A percentile compares a stretch with the other conserved stretches of the same genome.
Conservation (phyloP, 2,329 filamentous ascomycete genomes). For the Fusarium dimerum region DNA sequence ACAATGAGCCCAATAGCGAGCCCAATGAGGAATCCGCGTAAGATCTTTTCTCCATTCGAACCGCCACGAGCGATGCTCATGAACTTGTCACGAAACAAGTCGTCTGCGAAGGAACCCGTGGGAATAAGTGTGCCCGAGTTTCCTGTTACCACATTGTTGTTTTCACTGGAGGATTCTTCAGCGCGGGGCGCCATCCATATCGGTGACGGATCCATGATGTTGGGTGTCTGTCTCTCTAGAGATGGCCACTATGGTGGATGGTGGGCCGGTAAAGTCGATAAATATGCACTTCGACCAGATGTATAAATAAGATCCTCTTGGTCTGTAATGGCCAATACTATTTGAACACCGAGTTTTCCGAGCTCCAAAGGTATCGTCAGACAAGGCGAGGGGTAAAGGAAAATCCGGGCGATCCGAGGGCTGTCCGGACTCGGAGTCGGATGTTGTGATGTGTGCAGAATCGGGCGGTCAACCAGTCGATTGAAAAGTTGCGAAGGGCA, state of each 20-base stretch:
- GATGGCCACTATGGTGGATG: background rate
- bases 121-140: slow-evolving; percentile 11
- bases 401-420: slow-evolving; percentile 24
- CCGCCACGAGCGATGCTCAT: slow-evolving; percentile 31
- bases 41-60: slow-evolving; percentile 34
- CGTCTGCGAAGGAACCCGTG: slow-evolving; percentile 22
- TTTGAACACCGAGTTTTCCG: background rate
- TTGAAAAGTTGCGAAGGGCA: background rate
- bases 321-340: background rate
- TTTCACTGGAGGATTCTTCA: slow-evolving; percentile 23
- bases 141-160: slow-evolving; percentile 15
- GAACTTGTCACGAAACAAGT: slow-evolving; percentile 30
- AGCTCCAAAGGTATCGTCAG: slow-evolving; percentile 6
- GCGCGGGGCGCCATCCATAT: slow-evolving; percentile 18
- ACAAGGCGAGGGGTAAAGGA: slow-evolving; percentile 10
- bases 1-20: slow-evolving; percentile 34
- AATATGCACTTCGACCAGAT: background rate
- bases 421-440: slow-evolving; percentile 13
- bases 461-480: background rate
- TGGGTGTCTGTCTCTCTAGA: background rate
- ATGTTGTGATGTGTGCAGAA: slow-evolving; percentile 14
- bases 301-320: background rate
- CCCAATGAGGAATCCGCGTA: slow-evolving; percentile 37
- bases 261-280: background rate
- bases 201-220: slow-evolving; percentile 15